Evolutionary conservation across 2,329 filamentous ascomycete genomes (phyloP).

Genomic region (Calonectria honghensis): DNA sequence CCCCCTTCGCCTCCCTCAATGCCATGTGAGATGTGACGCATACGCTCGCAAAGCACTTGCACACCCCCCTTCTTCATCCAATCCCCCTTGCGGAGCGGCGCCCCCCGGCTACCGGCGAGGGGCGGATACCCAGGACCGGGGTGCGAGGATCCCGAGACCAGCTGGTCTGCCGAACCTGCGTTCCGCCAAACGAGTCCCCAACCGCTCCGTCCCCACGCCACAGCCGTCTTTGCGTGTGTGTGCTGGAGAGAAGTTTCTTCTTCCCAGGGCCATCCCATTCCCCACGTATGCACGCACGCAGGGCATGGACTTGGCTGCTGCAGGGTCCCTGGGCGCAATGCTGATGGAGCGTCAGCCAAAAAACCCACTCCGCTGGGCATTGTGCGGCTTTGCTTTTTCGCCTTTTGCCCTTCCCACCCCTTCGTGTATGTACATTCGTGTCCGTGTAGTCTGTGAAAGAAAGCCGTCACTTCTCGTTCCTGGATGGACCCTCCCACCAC

Average conservation of each 20-base stretch:
- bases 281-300: slow-evolving; percentile 11
- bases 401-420: not conserved
- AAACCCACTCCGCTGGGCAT: slow-evolving; percentile 15
- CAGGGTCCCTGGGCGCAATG: slow-evolving; percentile 46
- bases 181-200: slow-evolving; percentile 23
- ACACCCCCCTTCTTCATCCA: slow-evolving; percentile 7
- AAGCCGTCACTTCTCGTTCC: slow-evolving; percentile 50
- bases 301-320: slow-evolving; percentile 35
- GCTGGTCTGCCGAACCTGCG: slow-evolving; percentile 36
- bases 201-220: slow-evolving; percentile 25
- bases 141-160: slow-evolving; percentile 35
- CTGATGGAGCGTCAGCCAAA: slow-evolving; percentile 38
- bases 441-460: slow-evolving; percentile 9
- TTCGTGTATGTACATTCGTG: not conserved
- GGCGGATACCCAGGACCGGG: slow-evolving; percentile 44
- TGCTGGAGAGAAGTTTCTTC: slow-evolving; percentile 36
- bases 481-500: not conserved
- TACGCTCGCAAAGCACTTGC: slow-evolving; percentile 22
- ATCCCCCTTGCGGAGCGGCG: slow-evolving; percentile 27
- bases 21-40: slow-evolving; percentile 42
- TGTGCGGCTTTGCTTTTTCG: slow-evolving; percentile 39
- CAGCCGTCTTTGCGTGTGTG: slow-evolving; percentile 10
- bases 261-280: slow-evolving; percentile 32
- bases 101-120: slow-evolving; percentile 42
- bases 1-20: not conserved